Base-by-base conservation (phyloP, 129 eudicot species). In the Flaveria bidentis region DNA sequence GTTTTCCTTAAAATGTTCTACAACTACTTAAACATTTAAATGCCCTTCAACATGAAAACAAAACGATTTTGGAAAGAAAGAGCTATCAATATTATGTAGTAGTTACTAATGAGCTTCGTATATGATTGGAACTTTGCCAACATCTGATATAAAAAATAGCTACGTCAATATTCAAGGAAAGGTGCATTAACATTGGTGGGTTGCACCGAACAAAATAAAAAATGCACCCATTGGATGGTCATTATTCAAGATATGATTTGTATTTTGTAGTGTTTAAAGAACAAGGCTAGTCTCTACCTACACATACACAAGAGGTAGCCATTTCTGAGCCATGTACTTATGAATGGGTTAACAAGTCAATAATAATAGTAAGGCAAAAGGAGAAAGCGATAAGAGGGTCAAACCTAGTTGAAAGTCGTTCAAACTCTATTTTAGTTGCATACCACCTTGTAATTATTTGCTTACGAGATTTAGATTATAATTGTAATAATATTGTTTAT, bases 31-130 rank as follows among this genome's bases (percentile, higher is more conserved):
- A 28, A 68, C 13, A 69, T 49, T n/a, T 15, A 15, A 5, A 47
- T 69, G 9, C 42, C 45, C 61, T 49, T 25, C 61, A 70, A 25
- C 73, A 46, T 69, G 42, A 45, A 53, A 45, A 69, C 6, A 41
- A 47, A 2, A 69, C 3, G 10, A 26, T 55, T 47, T 47, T 25
- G 9, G 6, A n/a, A 51, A 7, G 15, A 51, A 51, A 51, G n/a
- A 51, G 23, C 2, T 22, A 69, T 22, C 47, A 49, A 51, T 17
- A 15, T 42, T 68, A 11, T 44, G 56, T 68, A 11, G 51, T 50
- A 9, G 16, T 26, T 50, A n/a, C 60, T 14, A 50, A 70, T 10
- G 25, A 13, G 42, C 26, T 49, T 46, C 22, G 1, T 42, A 41
- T 7, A 23, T 22, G 44, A 47, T 46, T 26, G 42, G 15, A 69